These are phyloP conservation scores for Abrus pulchellus DNA, from an alignment of 306 rosid species.

Conservation along the genomic window DNA sequence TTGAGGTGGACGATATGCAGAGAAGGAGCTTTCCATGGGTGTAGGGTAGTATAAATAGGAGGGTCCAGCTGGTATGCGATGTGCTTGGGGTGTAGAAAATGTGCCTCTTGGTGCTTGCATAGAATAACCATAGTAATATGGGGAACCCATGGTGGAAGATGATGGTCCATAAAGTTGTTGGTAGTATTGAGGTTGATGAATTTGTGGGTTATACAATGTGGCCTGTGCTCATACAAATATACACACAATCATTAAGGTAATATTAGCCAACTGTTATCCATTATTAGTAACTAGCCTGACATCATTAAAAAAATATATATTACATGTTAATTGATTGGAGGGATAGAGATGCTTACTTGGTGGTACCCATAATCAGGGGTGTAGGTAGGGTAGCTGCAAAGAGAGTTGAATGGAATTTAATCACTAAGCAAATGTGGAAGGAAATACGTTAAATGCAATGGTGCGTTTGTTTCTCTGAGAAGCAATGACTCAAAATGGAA, in stretches of 20 bases:
- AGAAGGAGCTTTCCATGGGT: conserved; percentile 56
- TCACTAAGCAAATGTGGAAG: conserved; percentile 36
- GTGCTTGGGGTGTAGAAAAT: conserved; percentile 59
- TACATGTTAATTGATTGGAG: conserved; percentile 2
- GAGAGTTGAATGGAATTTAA: conserved; percentile 39
- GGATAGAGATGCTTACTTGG: conserved; percentile 64
- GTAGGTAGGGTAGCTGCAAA: conserved; percentile 79
- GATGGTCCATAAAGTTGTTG: conserved; percentile 81
- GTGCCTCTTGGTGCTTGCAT: conserved; percentile 75
- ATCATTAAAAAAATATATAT: background rate
- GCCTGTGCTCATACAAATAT: conserved; percentile 47
- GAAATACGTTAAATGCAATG: background rate
- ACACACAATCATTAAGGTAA: conserved; percentile 23
- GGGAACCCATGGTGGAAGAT: conserved; percentile 66
- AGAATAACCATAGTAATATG: conserved; percentile 84
- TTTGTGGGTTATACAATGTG: conserved; percentile 75
- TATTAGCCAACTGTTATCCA: conserved; percentile 4
- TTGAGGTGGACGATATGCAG: conserved; percentile 52
- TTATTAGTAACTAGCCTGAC: background rate
- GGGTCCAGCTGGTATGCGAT: conserved; percentile 53
- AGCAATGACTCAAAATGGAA: conserved; percentile 48
- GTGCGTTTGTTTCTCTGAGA: conserved; percentile 40
- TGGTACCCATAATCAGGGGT: conserved; percentile 80
- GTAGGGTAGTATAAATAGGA: conserved; percentile 75
- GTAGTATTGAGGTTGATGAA: conserved; percentile 79